phyloP scores from a whole-genome alignment of 768 basidiomycete genomes.

The Exsudoporus frostii region DNA sequence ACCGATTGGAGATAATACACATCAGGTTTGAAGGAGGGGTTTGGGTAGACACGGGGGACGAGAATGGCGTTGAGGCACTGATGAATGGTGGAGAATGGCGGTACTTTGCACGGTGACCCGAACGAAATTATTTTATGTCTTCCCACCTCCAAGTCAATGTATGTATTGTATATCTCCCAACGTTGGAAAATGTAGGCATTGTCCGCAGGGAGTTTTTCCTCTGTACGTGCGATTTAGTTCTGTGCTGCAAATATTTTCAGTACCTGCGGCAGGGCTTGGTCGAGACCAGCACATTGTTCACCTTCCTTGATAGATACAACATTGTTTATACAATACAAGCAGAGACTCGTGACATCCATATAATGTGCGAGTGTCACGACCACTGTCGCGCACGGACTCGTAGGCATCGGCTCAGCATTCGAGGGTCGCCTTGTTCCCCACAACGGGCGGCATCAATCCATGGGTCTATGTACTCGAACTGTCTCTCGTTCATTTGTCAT shows the following conservation, averaged over 20 bases:
- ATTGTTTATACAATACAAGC: too few relatives aligned
- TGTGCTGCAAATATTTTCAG: too few relatives aligned
- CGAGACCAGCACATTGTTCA: background rate
- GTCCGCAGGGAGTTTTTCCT: background rate
- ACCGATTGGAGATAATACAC: too few relatives aligned
- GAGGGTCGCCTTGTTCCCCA: background rate
- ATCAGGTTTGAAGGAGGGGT: too few relatives aligned
- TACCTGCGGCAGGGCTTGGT: background rate
- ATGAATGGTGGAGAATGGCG: too few relatives aligned
- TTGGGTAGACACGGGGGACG: too few relatives aligned
- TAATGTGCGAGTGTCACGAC: background rate
- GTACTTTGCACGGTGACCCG: too few relatives aligned
- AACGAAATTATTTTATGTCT: too few relatives aligned
- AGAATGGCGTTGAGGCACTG: too few relatives aligned
- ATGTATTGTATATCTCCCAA: background rate
- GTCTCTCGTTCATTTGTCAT: background rate
- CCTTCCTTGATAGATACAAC: background rate
- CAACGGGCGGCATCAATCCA: background rate
- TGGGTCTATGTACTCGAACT: background rate
- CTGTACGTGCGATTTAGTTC: background rate
- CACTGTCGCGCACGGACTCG: too few relatives aligned
- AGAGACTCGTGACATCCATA: background rate
- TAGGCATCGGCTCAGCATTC: background rate
- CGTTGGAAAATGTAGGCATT: background rate
- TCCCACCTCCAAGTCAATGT: too few relatives aligned